phyloP scores from a whole-genome alignment of 768 basidiomycete genomes.

The Chalciporus sphaerocephalus region DNA sequence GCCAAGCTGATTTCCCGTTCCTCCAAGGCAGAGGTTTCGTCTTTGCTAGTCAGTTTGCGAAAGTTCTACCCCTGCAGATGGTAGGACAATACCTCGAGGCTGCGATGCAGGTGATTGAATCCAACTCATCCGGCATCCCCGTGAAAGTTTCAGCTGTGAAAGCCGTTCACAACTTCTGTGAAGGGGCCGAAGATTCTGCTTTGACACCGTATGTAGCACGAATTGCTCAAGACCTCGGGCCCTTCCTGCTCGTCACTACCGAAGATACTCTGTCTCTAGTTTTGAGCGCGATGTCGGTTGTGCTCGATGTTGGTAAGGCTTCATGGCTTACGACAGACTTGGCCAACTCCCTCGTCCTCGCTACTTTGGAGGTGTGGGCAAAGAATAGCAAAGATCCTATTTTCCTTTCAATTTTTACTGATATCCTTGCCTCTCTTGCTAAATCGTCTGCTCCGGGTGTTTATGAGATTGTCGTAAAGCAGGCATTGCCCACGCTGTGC shows the following conservation, averaged over 20 bases:
- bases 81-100: constrained; percentile 86
- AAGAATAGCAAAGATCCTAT: constrained; percentile 91
- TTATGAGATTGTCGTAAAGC: constrained; percentile 68
- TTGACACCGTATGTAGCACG: constrained; percentile 62
- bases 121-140: constrained; percentile 64
- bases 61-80: constrained; percentile 64
- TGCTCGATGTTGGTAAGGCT: constrained; percentile 68
- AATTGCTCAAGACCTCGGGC: constrained; percentile 77
- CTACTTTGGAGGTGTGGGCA: constrained; percentile 77
- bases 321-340: constrained; percentile 69
- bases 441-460: constrained; percentile 53
- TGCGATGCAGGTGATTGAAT: constrained; percentile 81
- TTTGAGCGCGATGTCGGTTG: constrained; percentile 77
- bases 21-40: constrained; percentile 93
- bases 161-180: constrained; percentile 84
- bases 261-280: constrained; percentile 89
- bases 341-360: constrained; percentile 59
- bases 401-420: constrained; percentile 78
- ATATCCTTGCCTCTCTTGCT: constrained; percentile 71
- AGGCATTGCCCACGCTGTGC: constrained; percentile 70
- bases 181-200: constrained; percentile 52
- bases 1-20: constrained; percentile 75
- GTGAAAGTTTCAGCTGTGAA: constrained; percentile 94
- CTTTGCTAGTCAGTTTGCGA: constrained; percentile 85
- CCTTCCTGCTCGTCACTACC: constrained; percentile 72